These are phyloP conservation scores for Kwoniella shivajii DNA, from an alignment of 1,284 basidiomycete genomes.

Conservation along the genomic window DNA sequence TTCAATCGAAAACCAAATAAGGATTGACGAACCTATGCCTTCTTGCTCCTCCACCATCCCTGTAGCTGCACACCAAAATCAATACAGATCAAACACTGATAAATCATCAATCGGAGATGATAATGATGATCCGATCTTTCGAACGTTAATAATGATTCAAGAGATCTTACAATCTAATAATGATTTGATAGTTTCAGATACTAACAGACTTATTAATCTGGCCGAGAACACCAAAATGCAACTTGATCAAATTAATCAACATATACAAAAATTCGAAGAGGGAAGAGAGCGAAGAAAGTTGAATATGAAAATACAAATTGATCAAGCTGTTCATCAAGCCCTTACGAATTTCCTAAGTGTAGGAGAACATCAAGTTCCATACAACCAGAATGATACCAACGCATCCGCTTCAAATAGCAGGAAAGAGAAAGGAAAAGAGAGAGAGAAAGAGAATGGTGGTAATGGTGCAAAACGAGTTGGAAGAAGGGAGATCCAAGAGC, in stretches of 20 bases:
- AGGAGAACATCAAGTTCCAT: not conserved
- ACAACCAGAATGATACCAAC: not conserved
- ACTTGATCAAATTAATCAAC: not conserved
- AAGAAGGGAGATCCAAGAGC: not conserved
- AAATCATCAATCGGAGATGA: not conserved
- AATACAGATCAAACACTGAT: not conserved
- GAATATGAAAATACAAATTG: not conserved
- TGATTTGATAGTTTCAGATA: not conserved
- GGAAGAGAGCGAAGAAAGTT: not conserved
- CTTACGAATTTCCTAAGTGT: not conserved
- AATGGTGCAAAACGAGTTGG: not conserved
- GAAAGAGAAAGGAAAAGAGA: not conserved
- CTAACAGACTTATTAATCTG: not conserved
- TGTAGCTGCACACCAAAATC: not conserved
- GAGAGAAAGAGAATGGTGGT: not conserved
- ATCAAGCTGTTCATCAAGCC: not conserved
- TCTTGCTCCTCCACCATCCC: no score
- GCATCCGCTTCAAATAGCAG: no score
- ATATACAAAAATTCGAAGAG: not conserved
- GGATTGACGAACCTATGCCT: no score
- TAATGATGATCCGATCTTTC: not conserved
- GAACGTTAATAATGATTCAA: not conserved
- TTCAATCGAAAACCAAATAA: no score
- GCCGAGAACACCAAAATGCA: not conserved
- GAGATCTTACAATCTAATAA: not conserved